These are phyloP conservation scores for Schizochytrium sp. DNA, from an alignment of 108 stramenopile genomes.

Conservation along the genomic window DNA sequence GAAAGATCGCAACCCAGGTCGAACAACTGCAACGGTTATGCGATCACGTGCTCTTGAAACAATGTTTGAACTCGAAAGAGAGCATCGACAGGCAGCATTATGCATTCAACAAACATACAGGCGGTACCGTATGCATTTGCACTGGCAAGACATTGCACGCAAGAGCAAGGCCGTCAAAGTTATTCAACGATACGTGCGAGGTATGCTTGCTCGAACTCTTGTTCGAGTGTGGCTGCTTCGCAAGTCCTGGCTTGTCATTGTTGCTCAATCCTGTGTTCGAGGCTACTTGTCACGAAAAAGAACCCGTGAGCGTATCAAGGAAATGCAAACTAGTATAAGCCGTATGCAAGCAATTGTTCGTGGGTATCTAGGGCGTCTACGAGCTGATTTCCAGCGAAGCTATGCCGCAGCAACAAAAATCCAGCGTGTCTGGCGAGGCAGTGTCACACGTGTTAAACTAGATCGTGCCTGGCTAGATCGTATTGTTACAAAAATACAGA, in stretches of 20 bases:
- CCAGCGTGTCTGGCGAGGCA: constrained; percentile 35
- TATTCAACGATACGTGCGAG: constrained; percentile 13
- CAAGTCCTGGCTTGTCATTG: constrained; percentile 47
- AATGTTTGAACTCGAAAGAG: constrained; percentile 52
- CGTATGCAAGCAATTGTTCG: constrained; percentile 10
- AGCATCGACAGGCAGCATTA: constrained; percentile 10
- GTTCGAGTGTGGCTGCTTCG: constrained; percentile 44
- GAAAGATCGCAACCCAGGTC: background rate
- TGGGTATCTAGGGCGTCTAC: constrained; percentile 35
- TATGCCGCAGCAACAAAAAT: background rate
- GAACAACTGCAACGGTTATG: background rate
- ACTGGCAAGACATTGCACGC: constrained; percentile 46
- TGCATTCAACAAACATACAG: constrained; percentile 26
- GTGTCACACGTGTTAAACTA: constrained; percentile 34
- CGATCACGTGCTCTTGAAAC: constrained; percentile 32
- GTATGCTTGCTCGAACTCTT: constrained; percentile 21
- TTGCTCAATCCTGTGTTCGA: constrained; percentile 40
- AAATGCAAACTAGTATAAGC: background rate
- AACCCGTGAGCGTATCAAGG: background rate
- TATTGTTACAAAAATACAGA: constrained; percentile 40
- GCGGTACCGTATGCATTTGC: background rate
- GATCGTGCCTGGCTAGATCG: constrained; percentile 22
- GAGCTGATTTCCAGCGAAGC: constrained; percentile 32
- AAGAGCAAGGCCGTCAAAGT: constrained; percentile 21
- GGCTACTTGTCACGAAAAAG: constrained; percentile 42